Percentiles rank a stretch among this genome's conserved stretches.
phyloP scores from a whole-genome alignment of 1,139 yeast genomes.

The Diutina ranongensis region DNA sequence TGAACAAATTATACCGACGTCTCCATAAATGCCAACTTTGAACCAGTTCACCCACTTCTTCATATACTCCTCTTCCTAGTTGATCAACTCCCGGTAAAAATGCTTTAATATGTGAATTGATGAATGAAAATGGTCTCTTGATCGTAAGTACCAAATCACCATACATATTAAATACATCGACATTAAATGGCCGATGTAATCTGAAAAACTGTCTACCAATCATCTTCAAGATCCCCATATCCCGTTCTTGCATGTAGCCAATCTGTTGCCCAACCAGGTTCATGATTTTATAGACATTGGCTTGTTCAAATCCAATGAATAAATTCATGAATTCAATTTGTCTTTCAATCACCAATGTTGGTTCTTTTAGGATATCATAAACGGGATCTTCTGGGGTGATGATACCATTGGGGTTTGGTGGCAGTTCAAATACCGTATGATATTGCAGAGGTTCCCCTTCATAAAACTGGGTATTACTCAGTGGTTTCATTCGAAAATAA shows the following conservation, averaged over 20 bases:
- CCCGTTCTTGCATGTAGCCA: conserved; percentile 78
- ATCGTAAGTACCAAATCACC: conserved; percentile 64
- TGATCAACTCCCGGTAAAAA: conserved; percentile 43
- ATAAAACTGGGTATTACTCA: neutral
- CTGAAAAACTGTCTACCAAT: conserved; percentile 73
- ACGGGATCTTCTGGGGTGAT: conserved; percentile 46
- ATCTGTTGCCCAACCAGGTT: conserved; percentile 62
- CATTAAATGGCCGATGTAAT: conserved; percentile 77
- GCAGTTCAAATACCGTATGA: conserved; percentile 6
- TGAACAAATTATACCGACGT: conserved; percentile 70
- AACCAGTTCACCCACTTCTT: conserved; percentile 68
- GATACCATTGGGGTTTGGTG: conserved; percentile 33
- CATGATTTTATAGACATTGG: conserved; percentile 66
- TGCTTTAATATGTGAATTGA: conserved; percentile 79
- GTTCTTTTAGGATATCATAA: conserved; percentile 51
- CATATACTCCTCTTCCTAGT: conserved; percentile 27
- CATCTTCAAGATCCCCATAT: conserved; percentile 55
- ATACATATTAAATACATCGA: conserved; percentile 62
- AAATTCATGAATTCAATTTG: conserved; percentile 82
- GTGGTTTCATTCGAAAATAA: neutral
- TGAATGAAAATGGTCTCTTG: conserved; percentile 72
- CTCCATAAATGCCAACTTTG: conserved; percentile 96
- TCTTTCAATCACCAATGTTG: conserved; percentile 78
- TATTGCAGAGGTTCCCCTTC: neutral
- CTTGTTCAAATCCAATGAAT: conserved; percentile 83